A percentile compares a stretch with the other conserved stretches of the same genome.
These are phyloP conservation scores for Macrolepiota dolichaula DNA, from an alignment of 768 basidiomycete species.

Conservation along the genomic window DNA sequence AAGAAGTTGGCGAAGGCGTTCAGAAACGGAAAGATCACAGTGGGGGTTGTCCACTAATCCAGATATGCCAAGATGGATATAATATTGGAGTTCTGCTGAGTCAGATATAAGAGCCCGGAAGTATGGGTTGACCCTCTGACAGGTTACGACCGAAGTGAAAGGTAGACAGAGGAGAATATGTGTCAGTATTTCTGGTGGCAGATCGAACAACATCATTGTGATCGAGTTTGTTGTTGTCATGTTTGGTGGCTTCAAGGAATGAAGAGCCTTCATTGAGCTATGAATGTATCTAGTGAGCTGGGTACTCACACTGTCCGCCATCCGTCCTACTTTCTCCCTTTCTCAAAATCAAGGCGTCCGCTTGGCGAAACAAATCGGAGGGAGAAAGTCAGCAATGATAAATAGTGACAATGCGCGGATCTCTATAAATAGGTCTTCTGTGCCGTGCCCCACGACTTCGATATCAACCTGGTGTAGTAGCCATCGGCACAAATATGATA, in stretches of 20 bases:
- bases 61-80: neutral
- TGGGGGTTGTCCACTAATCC: neutral
- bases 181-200: neutral
- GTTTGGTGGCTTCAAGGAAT: too few relatives aligned
- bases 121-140: neutral
- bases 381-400: too few relatives aligned
- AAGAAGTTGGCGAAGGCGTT: neutral
- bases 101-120: neutral
- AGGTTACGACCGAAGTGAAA: neutral
- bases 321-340: too few relatives aligned
- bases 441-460: neutral
- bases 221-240: too few relatives aligned
- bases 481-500: neutral
- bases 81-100: neutral
- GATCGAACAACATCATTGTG: neutral
- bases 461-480: conserved; percentile 1
- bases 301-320: too few relatives aligned
- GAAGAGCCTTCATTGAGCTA: too few relatives aligned
- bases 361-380: too few relatives aligned
- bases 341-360: too few relatives aligned
- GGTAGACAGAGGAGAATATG: neutral
- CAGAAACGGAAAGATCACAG: neutral
- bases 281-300: too few relatives aligned
- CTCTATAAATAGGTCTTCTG: neutral
- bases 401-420: neutral